Evolutionary conservation across 169 alveolate genomes (phyloP).

Genomic region (Nephromyces sp.): DNA sequence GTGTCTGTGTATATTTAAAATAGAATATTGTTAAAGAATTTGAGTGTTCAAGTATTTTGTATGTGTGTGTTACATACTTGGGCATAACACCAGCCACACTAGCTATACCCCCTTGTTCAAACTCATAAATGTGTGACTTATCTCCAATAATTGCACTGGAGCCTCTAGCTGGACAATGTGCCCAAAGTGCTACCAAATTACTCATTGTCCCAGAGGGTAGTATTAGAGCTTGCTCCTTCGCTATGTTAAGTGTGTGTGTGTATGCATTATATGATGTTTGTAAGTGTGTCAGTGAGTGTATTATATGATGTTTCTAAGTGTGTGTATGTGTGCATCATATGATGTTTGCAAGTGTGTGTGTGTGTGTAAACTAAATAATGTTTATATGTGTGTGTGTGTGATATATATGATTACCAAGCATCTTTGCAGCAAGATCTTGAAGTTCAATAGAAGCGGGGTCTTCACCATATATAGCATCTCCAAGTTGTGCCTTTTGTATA

Average conservation of each 20-base stretch:
- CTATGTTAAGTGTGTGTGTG: constrained; percentile 5
- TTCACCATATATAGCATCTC: constrained; percentile 44
- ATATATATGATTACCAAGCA: background rate
- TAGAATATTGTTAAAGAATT: too few species aligned
- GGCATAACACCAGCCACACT: constrained; percentile 40
- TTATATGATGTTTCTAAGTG: too few species aligned
- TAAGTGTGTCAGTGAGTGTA: background rate
- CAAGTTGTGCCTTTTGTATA: too few species aligned
- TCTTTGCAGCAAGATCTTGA: constrained; percentile 27
- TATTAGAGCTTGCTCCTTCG: constrained; percentile 47
- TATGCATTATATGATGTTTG: background rate
- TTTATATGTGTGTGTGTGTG: background rate
- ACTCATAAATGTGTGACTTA: constrained; percentile 28
- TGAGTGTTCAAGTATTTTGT: too few species aligned
- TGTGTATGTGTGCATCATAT: background rate
- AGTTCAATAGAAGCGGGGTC: constrained; percentile 40
- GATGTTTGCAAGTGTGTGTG: background rate
- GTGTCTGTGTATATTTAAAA: too few species aligned
- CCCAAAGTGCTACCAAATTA: constrained; percentile 15
- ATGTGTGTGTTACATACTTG: background rate
- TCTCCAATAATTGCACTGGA: constrained; percentile 42
- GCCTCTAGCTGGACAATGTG: constrained; percentile 30
- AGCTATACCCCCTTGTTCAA: constrained; percentile 49
- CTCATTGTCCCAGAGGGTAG: constrained; percentile 51
- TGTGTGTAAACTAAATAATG: background rate